Evolutionary conservation across 2,329 filamentous ascomycete genomes (phyloP).

Genomic region (Pseudogymnoascus sp.): DNA sequence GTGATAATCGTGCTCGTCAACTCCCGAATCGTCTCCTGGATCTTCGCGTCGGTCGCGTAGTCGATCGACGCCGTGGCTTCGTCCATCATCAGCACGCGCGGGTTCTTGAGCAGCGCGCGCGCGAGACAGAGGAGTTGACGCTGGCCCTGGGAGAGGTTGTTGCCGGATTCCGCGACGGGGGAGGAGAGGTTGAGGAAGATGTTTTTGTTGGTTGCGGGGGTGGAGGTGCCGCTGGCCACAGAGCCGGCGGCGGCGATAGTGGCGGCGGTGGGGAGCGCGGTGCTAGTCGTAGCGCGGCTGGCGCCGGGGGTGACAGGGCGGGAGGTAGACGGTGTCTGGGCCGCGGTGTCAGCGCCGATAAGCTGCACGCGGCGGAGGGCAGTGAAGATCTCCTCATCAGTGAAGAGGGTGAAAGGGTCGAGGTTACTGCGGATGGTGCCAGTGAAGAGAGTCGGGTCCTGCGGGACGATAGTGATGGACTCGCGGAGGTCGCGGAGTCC

Average conservation of each 20-base stretch:
- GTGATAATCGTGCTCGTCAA: conserved; percentile 90
- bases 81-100: conserved; percentile 96
- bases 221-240: conserved; percentile 21
- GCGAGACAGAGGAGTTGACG: conserved; percentile 90
- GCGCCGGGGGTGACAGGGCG: conserved; percentile 17
- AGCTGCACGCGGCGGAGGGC: conserved; percentile 83
- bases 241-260: conserved; percentile 20
- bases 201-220: conserved; percentile 74
- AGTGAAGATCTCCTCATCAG: conserved; percentile 82
- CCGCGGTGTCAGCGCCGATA: conserved; percentile 44
- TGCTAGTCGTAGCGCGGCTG: conserved; percentile 11
- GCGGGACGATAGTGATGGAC: conserved; percentile 93
- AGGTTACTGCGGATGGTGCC: conserved; percentile 88
- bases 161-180: conserved; percentile 78
- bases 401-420: conserved; percentile 84
- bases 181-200: conserved; percentile 83
- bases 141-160: conserved; percentile 92
- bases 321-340: conserved; percentile 25
- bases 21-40: conserved; percentile 93
- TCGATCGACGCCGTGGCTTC: conserved; percentile 97
- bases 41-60: conserved; percentile 90
- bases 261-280: conserved; percentile 24
- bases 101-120: conserved; percentile 81
- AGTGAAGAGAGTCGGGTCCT: conserved; percentile 90
- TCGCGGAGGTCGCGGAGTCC: conserved; percentile 89